These are phyloP conservation scores for Zygosaccharomyces lentus DNA, from an alignment of 805 yeast genomes.

Conservation along the genomic window DNA sequence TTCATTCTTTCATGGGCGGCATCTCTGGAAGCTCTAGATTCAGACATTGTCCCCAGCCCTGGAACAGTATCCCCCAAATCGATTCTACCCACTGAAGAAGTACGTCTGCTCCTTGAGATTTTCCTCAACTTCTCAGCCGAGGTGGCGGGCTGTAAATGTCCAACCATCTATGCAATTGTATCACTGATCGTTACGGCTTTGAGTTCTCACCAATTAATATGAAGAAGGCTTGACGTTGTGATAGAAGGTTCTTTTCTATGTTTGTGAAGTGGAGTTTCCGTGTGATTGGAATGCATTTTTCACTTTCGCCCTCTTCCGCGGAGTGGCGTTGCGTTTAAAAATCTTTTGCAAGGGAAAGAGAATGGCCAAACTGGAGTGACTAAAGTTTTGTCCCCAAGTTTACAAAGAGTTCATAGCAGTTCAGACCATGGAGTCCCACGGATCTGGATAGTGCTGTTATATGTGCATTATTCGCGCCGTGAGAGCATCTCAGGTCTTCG, in stretches of 20 bases:
- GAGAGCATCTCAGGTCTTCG: too few relatives aligned
- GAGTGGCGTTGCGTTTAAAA: not conserved
- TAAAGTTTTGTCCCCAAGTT: too few relatives aligned
- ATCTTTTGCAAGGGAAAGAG: not conserved
- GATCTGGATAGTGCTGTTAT: too few relatives aligned
- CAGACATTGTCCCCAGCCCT: constrained; percentile 62
- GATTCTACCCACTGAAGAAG: constrained; percentile 72
- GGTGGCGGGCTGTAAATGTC: constrained; percentile 12
- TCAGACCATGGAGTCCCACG: too few relatives aligned
- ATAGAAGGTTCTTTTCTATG: too few relatives aligned
- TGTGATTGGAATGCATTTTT: not conserved
- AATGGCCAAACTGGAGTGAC: too few relatives aligned
- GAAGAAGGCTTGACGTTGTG: too few relatives aligned
- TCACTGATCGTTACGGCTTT: not conserved
- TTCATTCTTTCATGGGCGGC: constrained; percentile 38
- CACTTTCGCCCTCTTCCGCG: not conserved
- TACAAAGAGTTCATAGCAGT: too few relatives aligned
- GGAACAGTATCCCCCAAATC: constrained; percentile 70
- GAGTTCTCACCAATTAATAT: too few relatives aligned
- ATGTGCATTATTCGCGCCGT: too few relatives aligned
- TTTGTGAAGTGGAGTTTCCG: too few relatives aligned
- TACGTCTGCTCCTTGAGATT: constrained; percentile 39
- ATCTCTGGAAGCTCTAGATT: constrained; percentile 41
- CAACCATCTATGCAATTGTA: constrained; percentile 2
- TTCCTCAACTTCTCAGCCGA: constrained; percentile 13